Evolutionary conservation across 768 basidiomycete genomes (phyloP).

Genomic region (Lyophyllum semitale): DNA sequence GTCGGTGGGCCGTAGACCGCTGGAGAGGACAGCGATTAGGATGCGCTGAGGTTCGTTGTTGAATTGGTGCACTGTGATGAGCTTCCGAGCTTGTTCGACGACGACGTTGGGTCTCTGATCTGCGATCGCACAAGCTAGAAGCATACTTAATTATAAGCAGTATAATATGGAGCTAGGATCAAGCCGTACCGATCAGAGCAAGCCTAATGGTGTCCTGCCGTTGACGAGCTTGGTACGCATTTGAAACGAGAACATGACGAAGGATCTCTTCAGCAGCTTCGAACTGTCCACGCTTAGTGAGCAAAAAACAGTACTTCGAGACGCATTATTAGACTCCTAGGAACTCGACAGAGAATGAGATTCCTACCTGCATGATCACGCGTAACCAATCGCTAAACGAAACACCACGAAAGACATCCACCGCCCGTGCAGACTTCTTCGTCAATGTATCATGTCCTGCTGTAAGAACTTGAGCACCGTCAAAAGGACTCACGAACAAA

Average conservation of each 20-base stretch:
- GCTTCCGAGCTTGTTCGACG: constrained; percentile 75
- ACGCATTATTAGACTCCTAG: constrained; percentile 1
- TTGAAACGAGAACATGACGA: constrained; percentile 72
- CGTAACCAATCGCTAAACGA: constrained; percentile 84
- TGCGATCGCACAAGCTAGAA: constrained; percentile 71
- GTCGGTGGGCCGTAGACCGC: constrained; percentile 70
- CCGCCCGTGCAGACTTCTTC: constrained; percentile 50
- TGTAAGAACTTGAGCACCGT: not conserved
- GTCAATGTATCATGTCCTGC: constrained; percentile 59
- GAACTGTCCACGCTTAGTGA: constrained; percentile 64
- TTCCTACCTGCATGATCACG: constrained; percentile 79
- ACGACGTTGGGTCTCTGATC: constrained; percentile 56
- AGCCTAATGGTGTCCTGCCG: constrained; percentile 74
- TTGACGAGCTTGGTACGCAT: constrained; percentile 63
- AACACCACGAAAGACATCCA: constrained; percentile 79
- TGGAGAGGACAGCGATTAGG: constrained; percentile 70
- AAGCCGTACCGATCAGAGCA: constrained; percentile 70
- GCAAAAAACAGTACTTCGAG: constrained; percentile 70
- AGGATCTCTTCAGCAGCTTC: constrained; percentile 75
- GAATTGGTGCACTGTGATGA: constrained; percentile 79
- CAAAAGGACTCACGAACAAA: not conserved
- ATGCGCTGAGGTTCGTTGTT: constrained; percentile 86
- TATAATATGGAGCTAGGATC: not conserved
- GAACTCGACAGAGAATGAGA: not conserved
- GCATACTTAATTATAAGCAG: constrained; percentile 1